A percentile compares a stretch with the other conserved stretches of the same genome.
Conservation (phyloP, 371 early-diverging fungal species). For the Saksenaea oblongispora region DNA sequence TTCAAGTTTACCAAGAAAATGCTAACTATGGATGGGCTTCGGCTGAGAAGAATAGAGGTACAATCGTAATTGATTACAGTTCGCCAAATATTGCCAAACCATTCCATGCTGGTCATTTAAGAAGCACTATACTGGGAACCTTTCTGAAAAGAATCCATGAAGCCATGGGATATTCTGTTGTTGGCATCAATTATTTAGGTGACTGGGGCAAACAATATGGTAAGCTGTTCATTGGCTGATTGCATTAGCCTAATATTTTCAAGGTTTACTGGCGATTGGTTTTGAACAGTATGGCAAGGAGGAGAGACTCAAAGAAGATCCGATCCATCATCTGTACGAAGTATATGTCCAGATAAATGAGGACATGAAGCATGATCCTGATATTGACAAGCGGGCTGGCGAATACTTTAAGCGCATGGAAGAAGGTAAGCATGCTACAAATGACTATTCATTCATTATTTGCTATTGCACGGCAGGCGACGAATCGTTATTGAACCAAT, state of each 20-base stretch:
- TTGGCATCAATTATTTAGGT: slow-evolving; percentile 98
- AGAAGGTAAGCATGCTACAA: slow-evolving; percentile 56
- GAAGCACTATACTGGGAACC: slow-evolving; percentile 98
- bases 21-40: slow-evolving; percentile 34
- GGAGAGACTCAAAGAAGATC: slow-evolving; percentile 77
- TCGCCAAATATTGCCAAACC: slow-evolving; percentile 99
- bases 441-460: neutral
- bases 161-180: slow-evolving; percentile 86
- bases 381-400: slow-evolving; percentile 77
- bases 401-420: slow-evolving; percentile 96
- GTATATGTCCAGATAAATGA: slow-evolving; percentile 94
- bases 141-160: slow-evolving; percentile 86
- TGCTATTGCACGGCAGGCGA: slow-evolving; percentile 49
- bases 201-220: slow-evolving; percentile 99
- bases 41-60: slow-evolving; percentile 27
- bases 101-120: slow-evolving; percentile 99
- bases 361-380: slow-evolving; percentile 52
- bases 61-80: slow-evolving; percentile 91
- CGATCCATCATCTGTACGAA: slow-evolving; percentile 94
- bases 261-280: slow-evolving; percentile 92
- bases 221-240: slow-evolving; percentile 12
- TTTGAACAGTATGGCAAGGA: slow-evolving; percentile 86
- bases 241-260: neutral
- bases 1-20: slow-evolving; percentile 38
- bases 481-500: slow-evolving; percentile 69